Conservation (phyloP, 1,284 basidiomycete species). For the Cutaneotrichosporon sp. region DNA sequence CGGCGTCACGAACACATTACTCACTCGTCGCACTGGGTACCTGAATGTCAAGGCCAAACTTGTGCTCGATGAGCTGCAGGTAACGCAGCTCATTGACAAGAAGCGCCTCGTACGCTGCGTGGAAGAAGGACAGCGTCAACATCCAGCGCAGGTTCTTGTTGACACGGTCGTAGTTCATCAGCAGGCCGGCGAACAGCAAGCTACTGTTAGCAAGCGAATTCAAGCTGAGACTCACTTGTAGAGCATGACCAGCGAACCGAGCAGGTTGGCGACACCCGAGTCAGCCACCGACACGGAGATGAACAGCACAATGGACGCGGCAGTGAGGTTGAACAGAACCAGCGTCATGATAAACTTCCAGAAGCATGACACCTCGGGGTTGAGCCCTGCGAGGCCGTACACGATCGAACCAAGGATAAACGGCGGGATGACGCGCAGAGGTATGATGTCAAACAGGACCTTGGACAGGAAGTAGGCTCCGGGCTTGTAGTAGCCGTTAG, state of each 20-base stretch:
- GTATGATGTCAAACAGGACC: slow-evolving; percentile 92
- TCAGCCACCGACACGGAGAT: slow-evolving; percentile 82
- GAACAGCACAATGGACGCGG: slow-evolving; percentile 82
- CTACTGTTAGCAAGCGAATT: slow-evolving; percentile 49
- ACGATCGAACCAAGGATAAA: slow-evolving; percentile 91
- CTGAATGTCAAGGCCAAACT: slow-evolving; percentile 90
- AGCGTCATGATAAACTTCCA: slow-evolving; percentile 97
- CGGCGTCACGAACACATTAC: slow-evolving; percentile 13
- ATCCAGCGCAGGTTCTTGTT: slow-evolving; percentile 71
- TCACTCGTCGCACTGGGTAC: slow-evolving; percentile 79
- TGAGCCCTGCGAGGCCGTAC: slow-evolving; percentile 87
- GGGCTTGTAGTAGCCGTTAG: slow-evolving; percentile 94
- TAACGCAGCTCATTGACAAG: slow-evolving; percentile 93
- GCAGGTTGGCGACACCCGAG: slow-evolving; percentile 79
- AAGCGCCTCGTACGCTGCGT: slow-evolving; percentile 94
- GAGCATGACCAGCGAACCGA: slow-evolving; percentile 93
- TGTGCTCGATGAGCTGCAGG: slow-evolving; percentile 82
- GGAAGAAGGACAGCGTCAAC: slow-evolving; percentile 91
- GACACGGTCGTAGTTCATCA: slow-evolving; percentile 89
- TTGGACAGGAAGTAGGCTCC: slow-evolving; percentile 94
- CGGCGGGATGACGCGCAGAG: slow-evolving; percentile 86
- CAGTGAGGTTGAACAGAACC: slow-evolving; percentile 90
- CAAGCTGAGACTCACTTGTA: slow-evolving; percentile 72
- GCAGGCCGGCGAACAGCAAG: slow-evolving; percentile 85
- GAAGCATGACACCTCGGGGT: slow-evolving; percentile 78